Evolutionary conservation across 805 yeast species (phyloP), one percentile per base, ranked within the genome.

Genomic region (Pichia insulana): DNA sequence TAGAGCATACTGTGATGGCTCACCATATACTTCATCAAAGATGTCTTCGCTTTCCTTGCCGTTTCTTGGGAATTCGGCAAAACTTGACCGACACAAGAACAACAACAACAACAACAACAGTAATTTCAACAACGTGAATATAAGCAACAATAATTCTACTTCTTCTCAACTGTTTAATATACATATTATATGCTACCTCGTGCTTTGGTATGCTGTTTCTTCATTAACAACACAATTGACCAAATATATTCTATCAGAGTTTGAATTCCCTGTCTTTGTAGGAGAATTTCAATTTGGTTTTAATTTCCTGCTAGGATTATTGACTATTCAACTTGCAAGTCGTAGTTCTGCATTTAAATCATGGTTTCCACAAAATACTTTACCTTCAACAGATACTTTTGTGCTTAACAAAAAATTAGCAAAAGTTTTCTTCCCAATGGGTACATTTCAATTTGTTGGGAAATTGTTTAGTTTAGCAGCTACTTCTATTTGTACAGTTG

Each of bases 151-250:
- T 9, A n/a, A 30, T 9, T 16, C 15, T n/a, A 30, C 15, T 7
- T 30, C 15, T 16, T 32, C 35, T 7, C 19, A 18, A 16, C 13
- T 32, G 16, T 32, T 32, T 32, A 17, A 16, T 12, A 4, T 32
- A 4, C 16, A 16, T 18, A 18, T 32, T 19, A 17, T 32, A 18
- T 16, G 13, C 13, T 32, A 16, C 22, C 18, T 32, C 5, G 16
- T 75, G 17, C 48, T 68, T 32, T 80, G 87, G 87, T 80, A 80
- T 52, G 51, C 66, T 16, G 69, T 77, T 12, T 78, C 84, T 10
- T 73, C 84, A 3, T 52, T 76, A 4, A 80, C 83, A 1, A 75
- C 86, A 1, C 86, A 80, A 50, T 63, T 76, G 30, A 79, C 84
- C 3, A 80, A 78, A 48, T 33, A 60, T 15, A 76, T 79, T 3